These are phyloP conservation scores for Crotalaria pallida DNA, from an alignment of 306 rosid species.

Conservation along the genomic window DNA sequence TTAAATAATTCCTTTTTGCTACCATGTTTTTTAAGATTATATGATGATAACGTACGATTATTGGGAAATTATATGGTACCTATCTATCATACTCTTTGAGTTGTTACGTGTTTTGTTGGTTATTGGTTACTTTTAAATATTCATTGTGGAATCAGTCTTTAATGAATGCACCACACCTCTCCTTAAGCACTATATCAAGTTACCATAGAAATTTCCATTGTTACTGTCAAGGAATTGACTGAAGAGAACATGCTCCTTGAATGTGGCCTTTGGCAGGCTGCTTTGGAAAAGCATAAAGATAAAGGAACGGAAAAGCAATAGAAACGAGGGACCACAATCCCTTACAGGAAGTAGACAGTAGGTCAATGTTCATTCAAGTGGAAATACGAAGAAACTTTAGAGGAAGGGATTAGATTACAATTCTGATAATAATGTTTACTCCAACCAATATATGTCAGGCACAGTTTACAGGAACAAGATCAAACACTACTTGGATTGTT, in stretches of 20 bases:
- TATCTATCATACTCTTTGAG: too few relatives aligned
- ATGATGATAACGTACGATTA: too few relatives aligned
- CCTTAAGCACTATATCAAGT: too few relatives aligned
- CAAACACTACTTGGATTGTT: neutral
- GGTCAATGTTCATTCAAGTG: neutral
- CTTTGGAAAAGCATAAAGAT: conserved; percentile 26
- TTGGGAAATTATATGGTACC: too few relatives aligned
- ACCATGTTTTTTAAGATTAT: too few relatives aligned
- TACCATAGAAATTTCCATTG: too few relatives aligned
- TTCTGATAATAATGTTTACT: neutral
- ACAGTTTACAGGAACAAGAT: neutral
- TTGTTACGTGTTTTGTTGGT: too few relatives aligned
- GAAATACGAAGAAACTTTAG: neutral
- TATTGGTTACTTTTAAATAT: too few relatives aligned
- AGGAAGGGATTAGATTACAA: neutral
- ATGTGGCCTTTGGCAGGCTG: neutral
- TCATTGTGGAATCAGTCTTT: too few relatives aligned
- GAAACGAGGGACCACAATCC: neutral
- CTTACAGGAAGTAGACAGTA: neutral
- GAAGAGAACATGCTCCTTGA: neutral
- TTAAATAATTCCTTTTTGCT: neutral
- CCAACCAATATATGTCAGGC: neutral
- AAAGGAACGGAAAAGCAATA: neutral
- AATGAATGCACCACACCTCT: too few relatives aligned
- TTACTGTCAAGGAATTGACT: neutral